Percentiles rank a stretch among this genome's conserved stretches.
Evolutionary conservation across 352 stramenopile species (phyloP).

Genomic region (Pythium insidiosum): DNA sequence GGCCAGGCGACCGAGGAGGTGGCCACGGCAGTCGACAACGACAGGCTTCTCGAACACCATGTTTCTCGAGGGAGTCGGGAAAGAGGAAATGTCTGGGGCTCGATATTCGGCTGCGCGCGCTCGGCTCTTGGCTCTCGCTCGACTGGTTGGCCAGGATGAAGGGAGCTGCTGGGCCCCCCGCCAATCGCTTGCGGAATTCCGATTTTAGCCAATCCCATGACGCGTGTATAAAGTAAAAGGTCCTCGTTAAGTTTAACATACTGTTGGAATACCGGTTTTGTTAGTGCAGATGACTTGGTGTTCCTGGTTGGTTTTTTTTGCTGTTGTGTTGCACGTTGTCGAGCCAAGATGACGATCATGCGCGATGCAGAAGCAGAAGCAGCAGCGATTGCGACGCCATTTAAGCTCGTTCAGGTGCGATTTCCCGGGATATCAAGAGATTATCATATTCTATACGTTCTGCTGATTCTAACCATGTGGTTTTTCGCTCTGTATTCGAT

Average conservation of each 20-base stretch:
- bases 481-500: too few relatives aligned
- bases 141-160: neutral
- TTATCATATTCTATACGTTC: conserved; percentile 2
- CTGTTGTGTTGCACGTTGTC: too few relatives aligned
- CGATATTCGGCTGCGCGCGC: too few relatives aligned
- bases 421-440: neutral
- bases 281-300: too few relatives aligned
- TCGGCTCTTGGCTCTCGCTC: neutral
- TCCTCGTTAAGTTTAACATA: too few relatives aligned
- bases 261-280: conserved; percentile 3
- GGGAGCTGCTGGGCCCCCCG: conserved; percentile 13
- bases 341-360: conserved; percentile 7
- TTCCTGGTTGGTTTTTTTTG: too few relatives aligned
- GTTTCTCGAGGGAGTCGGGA: conserved; percentile 47
- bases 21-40: conserved; percentile 97
- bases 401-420: conserved; percentile 21
- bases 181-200: conserved; percentile 18
- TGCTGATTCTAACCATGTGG: neutral
- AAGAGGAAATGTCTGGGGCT: conserved; percentile 53
- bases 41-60: conserved; percentile 94
- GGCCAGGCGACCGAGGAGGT: conserved; percentile 97
- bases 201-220: conserved; percentile 14
- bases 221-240: too few relatives aligned
- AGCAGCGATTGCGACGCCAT: neutral
- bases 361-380: conserved; percentile 3